Percentiles rank a stretch among this genome's conserved stretches.
Conservation (phyloP, 345 rosid genomes). For the Gynandropsis gynandra region DNA sequence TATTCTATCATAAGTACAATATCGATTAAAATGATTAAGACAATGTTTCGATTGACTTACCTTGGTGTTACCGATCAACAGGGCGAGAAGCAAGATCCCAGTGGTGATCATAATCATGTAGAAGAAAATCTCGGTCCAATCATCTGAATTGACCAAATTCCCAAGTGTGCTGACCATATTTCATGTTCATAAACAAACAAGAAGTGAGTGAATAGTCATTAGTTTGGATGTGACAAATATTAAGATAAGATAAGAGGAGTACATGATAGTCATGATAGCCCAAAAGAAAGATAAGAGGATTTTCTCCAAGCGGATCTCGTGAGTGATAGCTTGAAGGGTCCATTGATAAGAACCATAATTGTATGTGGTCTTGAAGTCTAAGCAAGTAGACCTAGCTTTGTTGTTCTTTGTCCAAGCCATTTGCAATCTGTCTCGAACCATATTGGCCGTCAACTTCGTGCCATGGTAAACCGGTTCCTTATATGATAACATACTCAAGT, state of each 20-base stretch:
- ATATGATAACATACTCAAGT: constrained; percentile 48
- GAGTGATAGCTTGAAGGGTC: constrained; percentile 81
- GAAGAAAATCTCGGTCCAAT: constrained; percentile 93
- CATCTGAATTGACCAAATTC: constrained; percentile 89
- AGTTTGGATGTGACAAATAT: too few relatives aligned
- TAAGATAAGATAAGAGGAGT: too few relatives aligned
- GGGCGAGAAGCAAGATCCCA: constrained; percentile 85
- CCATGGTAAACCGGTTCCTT: constrained; percentile 76
- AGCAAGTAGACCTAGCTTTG: constrained; percentile 48
- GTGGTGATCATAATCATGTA: constrained; percentile 87
- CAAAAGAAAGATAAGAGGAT: constrained; percentile 87
- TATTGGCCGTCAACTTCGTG: constrained; percentile 25
- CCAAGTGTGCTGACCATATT: constrained; percentile 78
- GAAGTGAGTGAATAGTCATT: too few relatives aligned
- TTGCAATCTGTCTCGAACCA: constrained; percentile 42
- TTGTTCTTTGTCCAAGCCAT: constrained; percentile 56
- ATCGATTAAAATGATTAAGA: not conserved
- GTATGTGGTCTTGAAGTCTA: constrained; percentile 45
- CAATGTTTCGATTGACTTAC: constrained; percentile 24
- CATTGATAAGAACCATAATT: constrained; percentile 86
- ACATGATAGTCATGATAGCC: constrained; percentile 99
- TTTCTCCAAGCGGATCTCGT: constrained; percentile 77
- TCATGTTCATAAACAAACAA: not conserved
- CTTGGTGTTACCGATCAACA: constrained; percentile 98
- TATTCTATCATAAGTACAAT: not conserved